These are phyloP conservation scores for Lactarius sanguifluus DNA, from an alignment of 768 basidiomycete species.

Conservation along the genomic window DNA sequence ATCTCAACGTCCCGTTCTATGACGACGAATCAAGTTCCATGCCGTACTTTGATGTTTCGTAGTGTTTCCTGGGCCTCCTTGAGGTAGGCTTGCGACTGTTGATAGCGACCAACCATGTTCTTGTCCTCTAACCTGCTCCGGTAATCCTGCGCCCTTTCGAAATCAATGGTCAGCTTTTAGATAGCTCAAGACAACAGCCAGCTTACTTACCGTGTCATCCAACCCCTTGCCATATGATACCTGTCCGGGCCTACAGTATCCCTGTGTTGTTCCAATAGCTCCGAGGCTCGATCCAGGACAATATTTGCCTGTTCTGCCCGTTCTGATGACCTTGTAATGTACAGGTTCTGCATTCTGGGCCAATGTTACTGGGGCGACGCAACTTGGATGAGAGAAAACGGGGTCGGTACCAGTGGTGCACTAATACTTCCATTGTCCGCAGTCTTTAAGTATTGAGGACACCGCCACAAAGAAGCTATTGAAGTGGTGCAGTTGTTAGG, in stretches of 20 bases:
- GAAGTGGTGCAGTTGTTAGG: background rate
- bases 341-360: background rate
- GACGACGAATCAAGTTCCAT: background rate
- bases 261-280: background rate
- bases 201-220: slow-evolving; percentile 1
- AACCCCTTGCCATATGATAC: slow-evolving; percentile 8
- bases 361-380: background rate
- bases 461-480: background rate
- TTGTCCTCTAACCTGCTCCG: slow-evolving; percentile 11
- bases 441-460: slow-evolving; percentile 1
- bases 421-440: background rate
- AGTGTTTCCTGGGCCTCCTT: slow-evolving; percentile 14
- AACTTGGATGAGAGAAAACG: background rate
- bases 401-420: background rate
- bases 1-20: background rate
- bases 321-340: background rate
- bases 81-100: slow-evolving; percentile 5
- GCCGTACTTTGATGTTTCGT: slow-evolving; percentile 2
- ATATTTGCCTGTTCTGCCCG: background rate
- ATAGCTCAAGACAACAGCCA: no score
- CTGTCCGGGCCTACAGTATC: background rate
- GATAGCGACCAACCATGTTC: background rate
- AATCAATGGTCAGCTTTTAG: background rate
- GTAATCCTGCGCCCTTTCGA: background rate
- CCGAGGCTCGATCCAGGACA: background rate